A percentile compares a stretch with the other conserved stretches of the same genome.
phyloP scores from a whole-genome alignment of 23 red algal genomes.

The Porphyridium purpureum region DNA sequence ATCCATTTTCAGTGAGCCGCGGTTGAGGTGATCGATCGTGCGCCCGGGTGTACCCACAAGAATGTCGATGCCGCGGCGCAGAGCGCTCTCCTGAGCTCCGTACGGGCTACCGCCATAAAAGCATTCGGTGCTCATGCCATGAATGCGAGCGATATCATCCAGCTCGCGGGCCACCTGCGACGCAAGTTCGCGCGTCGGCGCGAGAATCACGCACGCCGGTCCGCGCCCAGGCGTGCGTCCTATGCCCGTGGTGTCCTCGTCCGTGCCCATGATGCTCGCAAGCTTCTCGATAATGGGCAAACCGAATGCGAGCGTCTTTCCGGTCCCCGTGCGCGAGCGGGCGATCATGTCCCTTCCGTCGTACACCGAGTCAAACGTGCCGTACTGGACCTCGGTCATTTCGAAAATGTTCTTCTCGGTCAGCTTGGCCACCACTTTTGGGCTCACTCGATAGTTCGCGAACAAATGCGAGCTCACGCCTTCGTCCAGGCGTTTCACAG shows the following conservation, averaged over 20 bases:
- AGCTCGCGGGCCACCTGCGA: slow-evolving; percentile 79
- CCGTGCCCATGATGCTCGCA: slow-evolving; percentile 2
- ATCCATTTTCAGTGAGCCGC: slow-evolving; percentile 28
- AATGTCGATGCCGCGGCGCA: slow-evolving; percentile 71
- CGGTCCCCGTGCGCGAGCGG: slow-evolving; percentile 87
- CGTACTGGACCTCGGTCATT: slow-evolving; percentile 68
- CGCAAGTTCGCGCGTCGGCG: slow-evolving; percentile 89
- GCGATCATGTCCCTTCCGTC: slow-evolving; percentile 79
- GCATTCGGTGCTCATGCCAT: slow-evolving; percentile 39
- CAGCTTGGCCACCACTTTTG: too few relatives aligned
- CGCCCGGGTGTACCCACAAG: slow-evolving; percentile 91
- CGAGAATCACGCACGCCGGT: slow-evolving; percentile 61
- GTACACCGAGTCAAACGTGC: slow-evolving; percentile 58
- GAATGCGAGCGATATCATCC: slow-evolving; percentile 27
- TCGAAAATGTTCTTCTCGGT: slow-evolving; percentile 47
- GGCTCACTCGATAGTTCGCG: too few relatives aligned
- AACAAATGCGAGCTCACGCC: too few relatives aligned
- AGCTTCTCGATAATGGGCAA: slow-evolving; percentile 83
- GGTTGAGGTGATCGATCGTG: slow-evolving; percentile 80
- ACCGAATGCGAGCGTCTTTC: slow-evolving; percentile 94
- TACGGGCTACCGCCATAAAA: slow-evolving; percentile 88
- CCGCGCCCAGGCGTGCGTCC: slow-evolving; percentile 1
- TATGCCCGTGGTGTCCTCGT: neutral
- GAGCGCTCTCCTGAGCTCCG: slow-evolving; percentile 51
- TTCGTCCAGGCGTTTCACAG: too few relatives aligned